Percentiles rank a stretch among this genome's conserved stretches.
phyloP scores from a whole-genome alignment of 805 yeast species.

The Saccharomycopsis guyanensis region DNA sequence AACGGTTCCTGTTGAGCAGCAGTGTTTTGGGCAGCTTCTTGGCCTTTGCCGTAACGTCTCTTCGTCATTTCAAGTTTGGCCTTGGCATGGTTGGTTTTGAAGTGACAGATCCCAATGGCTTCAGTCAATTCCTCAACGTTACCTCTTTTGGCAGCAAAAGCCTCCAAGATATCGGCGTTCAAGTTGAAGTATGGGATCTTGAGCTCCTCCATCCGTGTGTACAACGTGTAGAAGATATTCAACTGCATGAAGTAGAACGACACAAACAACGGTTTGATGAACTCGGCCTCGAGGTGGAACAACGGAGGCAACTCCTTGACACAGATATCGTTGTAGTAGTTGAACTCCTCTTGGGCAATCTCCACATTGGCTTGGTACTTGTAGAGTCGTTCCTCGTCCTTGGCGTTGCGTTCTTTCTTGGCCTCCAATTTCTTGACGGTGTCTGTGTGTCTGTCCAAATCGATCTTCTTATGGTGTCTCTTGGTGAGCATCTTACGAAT shows the following conservation, averaged over 20 bases:
- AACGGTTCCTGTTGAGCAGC: not conserved
- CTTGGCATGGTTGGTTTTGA: constrained; percentile 83
- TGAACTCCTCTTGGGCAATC: constrained; percentile 90
- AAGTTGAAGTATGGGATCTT: constrained; percentile 94
- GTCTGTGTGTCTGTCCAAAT: constrained; percentile 78
- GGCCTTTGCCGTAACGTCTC: constrained; percentile 52
- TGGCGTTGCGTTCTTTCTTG: constrained; percentile 75
- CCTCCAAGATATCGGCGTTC: constrained; percentile 72
- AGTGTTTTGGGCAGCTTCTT: not conserved
- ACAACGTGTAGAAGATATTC: constrained; percentile 90
- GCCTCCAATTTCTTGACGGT: constrained; percentile 64
- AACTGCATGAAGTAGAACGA: constrained; percentile 96
- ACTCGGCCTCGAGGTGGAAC: constrained; percentile 83
- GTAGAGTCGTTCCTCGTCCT: constrained; percentile 88
- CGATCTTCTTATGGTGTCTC: constrained; percentile 92
- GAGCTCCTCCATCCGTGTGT: constrained; percentile 88
- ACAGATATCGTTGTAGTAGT: constrained; percentile 91
- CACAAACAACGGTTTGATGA: constrained; percentile 88
- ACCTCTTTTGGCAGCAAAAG: constrained; percentile 77
- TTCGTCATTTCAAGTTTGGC: constrained; percentile 75
- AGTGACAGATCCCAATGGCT: constrained; percentile 82
- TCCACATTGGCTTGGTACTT: constrained; percentile 83
- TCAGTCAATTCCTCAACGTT: constrained; percentile 86
- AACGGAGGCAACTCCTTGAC: constrained; percentile 83
- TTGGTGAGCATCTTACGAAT: constrained; percentile 92